A percentile compares a stretch with the other conserved stretches of the same genome.
Evolutionary conservation across 208 protist species (phyloP).

Genomic region (Porcisia hertigi): DNA sequence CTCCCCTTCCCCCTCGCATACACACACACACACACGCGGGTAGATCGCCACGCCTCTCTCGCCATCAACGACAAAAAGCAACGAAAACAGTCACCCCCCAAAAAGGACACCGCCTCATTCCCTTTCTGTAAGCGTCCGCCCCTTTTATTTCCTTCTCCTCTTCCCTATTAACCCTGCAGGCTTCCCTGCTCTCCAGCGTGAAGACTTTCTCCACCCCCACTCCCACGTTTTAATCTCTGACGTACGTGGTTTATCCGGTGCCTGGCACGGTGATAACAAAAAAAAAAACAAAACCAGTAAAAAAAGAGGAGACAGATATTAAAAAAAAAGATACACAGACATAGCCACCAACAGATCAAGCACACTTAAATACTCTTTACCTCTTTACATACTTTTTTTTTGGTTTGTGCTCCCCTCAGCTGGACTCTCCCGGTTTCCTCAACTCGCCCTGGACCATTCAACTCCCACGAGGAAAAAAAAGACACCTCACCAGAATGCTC

Average conservation of each 20-base stretch:
- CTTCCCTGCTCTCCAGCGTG: neutral
- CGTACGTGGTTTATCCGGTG: neutral
- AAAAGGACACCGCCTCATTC: neutral
- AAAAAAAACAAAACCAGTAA: neutral
- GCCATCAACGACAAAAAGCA: neutral
- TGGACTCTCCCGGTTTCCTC: neutral
- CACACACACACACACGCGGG: neutral
- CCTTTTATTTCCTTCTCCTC: neutral
- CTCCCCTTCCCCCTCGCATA: too few species aligned
- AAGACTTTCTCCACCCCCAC: too few species aligned
- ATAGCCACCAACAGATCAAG: too few species aligned
- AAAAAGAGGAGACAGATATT: neutral
- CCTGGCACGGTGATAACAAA: neutral
- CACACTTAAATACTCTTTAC: too few species aligned
- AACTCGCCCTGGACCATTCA: neutral
- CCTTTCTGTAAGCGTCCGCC: neutral
- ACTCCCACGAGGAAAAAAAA: neutral
- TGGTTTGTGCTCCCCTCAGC: neutral
- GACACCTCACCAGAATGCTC: conserved; percentile 39
- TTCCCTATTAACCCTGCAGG: neutral
- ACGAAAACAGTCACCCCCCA: neutral
- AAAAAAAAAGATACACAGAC: neutral
- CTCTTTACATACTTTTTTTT: conserved; percentile 22
- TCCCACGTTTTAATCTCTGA: neutral
- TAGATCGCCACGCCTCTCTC: conserved; percentile 2